Evolutionary conservation across 2,329 filamentous ascomycete species (phyloP), one percentile per base, ranked within the genome.

Genomic region (Emmonsia crescens): DNA sequence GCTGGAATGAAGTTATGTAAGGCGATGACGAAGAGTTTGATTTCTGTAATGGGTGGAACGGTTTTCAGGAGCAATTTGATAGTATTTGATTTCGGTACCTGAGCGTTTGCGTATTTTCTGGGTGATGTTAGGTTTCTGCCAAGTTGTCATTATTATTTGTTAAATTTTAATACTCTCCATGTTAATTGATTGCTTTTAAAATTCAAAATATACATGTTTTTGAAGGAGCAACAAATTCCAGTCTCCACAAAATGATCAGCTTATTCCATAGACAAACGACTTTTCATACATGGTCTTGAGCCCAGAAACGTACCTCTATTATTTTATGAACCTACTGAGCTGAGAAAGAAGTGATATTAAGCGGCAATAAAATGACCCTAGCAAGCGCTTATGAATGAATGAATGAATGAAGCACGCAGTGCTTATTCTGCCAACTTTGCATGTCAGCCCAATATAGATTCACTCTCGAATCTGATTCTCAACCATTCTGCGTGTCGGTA

Each of bases 1-100:
- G 58, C 14, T 60, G 58, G 58, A 60, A 60, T 31, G 58, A 60
- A 36, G 58, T 60, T 24, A 60, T 60, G 58, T 60, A 42, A 40
- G 33, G 5, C n/a, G 33, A 31, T 36, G 54, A 42, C 16, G 36
- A 44, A 42, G 36, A n/a, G 8, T 24, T 42, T 57, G n/a, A 42
- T 21, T 36, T 40, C 54, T 24, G 36, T 27, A n/a, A 19, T 40
- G n/a, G 21, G 21, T 40, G 29, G 21, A 40, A 24, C 24, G 14
- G 14, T 42, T 57, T 21, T 21, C 16, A 29, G 12, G 31, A 42
- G 2, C 54, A 14, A 38, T 57, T 40, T 40, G 14, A 27, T 10
- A 29, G 21, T 40, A 44, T 44, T 42, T 12, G n/a, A 29, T 57
- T 27, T 21, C 51, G 29, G 3, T 54, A 2, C 14, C 46, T 49